These are phyloP conservation scores for Mortierella polycephala DNA, from an alignment of 371 early-diverging fungal species.

Conservation along the genomic window DNA sequence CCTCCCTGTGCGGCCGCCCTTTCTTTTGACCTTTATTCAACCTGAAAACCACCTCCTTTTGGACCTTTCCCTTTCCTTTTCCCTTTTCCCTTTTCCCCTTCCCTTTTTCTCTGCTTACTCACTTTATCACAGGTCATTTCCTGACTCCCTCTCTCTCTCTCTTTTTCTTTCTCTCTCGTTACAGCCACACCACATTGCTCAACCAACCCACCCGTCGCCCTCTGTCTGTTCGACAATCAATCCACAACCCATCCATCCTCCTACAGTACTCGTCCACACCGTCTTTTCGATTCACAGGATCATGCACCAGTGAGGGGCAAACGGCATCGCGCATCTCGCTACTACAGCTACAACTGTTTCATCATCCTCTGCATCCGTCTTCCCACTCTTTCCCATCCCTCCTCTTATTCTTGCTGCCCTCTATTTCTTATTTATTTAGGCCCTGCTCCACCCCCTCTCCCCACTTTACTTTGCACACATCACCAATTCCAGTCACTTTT, in stretches of 20 bases:
- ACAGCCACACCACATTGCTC: conserved; percentile 18
- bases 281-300: too few relatives aligned
- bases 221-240: neutral
- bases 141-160: conserved; percentile 6
- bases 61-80: conserved; percentile 1
- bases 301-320: too few relatives aligned
- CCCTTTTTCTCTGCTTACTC: conserved; percentile 1
- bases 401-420: neutral
- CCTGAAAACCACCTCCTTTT: neutral
- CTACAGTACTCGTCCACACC: neutral
- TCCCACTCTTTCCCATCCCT: neutral
- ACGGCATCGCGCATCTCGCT: conserved; percentile 21
- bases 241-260: too few relatives aligned
- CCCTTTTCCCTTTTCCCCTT: conserved; percentile 1
- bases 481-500: conserved; percentile 1
- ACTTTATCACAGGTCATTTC: conserved; percentile 5
- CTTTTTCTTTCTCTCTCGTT: neutral
- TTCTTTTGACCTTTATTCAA: too few relatives aligned
- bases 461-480: too few relatives aligned
- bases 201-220: neutral
- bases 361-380: conserved; percentile 5
- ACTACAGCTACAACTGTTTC: conserved; percentile 32
- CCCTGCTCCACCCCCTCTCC: neutral
- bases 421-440: neutral
- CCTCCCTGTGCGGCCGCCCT: too few relatives aligned